phyloP scores from a whole-genome alignment of 2,329 filamentous ascomycete species.

The Dactylellina haptotyla region DNA sequence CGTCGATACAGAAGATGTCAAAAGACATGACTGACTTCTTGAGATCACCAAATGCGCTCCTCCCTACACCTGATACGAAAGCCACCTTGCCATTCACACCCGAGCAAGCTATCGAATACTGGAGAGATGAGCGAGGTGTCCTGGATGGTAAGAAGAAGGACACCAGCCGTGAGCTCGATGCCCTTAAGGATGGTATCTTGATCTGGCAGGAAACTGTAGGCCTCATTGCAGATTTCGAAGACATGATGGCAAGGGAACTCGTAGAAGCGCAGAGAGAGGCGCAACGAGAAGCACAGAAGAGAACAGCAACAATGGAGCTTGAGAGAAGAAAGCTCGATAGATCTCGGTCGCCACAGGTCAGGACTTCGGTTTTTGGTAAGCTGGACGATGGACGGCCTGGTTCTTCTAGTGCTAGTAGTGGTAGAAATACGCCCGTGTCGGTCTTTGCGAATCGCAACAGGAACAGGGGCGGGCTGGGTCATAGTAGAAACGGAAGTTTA shows the following conservation, averaged over 20 bases:
- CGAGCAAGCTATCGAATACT: slow-evolving; percentile 67
- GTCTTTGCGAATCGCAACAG: slow-evolving; percentile 50
- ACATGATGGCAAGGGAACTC: slow-evolving; percentile 69
- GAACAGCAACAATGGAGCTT: slow-evolving; percentile 58
- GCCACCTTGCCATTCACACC: slow-evolving; percentile 45
- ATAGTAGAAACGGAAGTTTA: slow-evolving; percentile 44
- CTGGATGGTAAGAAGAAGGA: slow-evolving; percentile 68
- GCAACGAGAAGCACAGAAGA: slow-evolving; percentile 26
- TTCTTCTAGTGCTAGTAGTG: slow-evolving; percentile 42
- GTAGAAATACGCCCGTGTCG: slow-evolving; percentile 43
- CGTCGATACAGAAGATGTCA: slow-evolving; percentile 45
- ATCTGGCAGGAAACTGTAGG: slow-evolving; percentile 74
- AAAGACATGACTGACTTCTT: slow-evolving; percentile 49
- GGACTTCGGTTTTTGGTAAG: slow-evolving; percentile 65
- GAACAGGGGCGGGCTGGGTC: slow-evolving; percentile 14
- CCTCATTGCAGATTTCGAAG: slow-evolving; percentile 73
- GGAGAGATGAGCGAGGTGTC: slow-evolving; percentile 71
- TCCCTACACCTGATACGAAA: slow-evolving; percentile 42
- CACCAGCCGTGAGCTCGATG: slow-evolving; percentile 72
- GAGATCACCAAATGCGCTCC: slow-evolving; percentile 29
- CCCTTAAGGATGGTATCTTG: slow-evolving; percentile 73
- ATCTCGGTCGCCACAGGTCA: slow-evolving; percentile 65
- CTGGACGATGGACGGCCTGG: slow-evolving; percentile 64
- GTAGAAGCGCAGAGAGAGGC: slow-evolving; percentile 57
- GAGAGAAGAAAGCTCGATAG: slow-evolving; percentile 56